phyloP scores from a whole-genome alignment of 2,329 filamentous ascomycete genomes.

The Curvularia sp. region DNA sequence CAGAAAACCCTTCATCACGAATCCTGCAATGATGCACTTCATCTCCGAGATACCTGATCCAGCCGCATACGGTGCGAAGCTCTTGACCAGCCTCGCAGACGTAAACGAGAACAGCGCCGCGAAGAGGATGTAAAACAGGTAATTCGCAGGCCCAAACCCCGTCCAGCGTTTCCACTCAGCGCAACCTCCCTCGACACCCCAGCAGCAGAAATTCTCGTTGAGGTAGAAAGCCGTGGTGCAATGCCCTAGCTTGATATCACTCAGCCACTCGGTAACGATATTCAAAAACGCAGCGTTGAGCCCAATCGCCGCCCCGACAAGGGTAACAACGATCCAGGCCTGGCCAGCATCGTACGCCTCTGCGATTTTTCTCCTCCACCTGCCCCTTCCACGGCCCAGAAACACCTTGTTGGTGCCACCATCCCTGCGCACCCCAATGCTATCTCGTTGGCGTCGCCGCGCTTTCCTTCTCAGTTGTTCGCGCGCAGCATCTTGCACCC shows the following conservation, averaged over 20 bases:
- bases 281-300: conserved; percentile 92
- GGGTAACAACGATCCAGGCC: conserved; percentile 95
- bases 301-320: conserved; percentile 92
- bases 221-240: conserved; percentile 96
- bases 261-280: conserved; percentile 95
- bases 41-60: conserved; percentile 98
- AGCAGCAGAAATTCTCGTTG: conserved; percentile 97
- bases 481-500: conserved; percentile 95
- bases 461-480: conserved; percentile 84
- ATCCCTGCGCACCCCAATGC: conserved; percentile 60
- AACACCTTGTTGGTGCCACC: conserved; percentile 49
- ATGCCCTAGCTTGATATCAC: conserved; percentile 94
- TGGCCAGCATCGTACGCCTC: conserved; percentile 96
- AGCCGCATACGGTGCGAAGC: conserved; percentile 93
- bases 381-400: conserved; percentile 66
- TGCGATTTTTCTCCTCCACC: conserved; percentile 79
- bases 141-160: conserved; percentile 77
- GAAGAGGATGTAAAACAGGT: conserved; percentile 85
- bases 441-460: conserved; percentile 65
- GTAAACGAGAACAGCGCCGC: conserved; percentile 83
- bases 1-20: conserved; percentile 98
- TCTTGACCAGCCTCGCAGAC: conserved; percentile 83
- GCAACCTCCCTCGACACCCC: conserved; percentile 91
- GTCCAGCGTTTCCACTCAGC: conserved; percentile 91
- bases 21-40: conserved; percentile 98